Evolutionary conservation across 2,329 filamentous ascomycete genomes (phyloP).

Genomic region (Colletotrichum lentis): DNA sequence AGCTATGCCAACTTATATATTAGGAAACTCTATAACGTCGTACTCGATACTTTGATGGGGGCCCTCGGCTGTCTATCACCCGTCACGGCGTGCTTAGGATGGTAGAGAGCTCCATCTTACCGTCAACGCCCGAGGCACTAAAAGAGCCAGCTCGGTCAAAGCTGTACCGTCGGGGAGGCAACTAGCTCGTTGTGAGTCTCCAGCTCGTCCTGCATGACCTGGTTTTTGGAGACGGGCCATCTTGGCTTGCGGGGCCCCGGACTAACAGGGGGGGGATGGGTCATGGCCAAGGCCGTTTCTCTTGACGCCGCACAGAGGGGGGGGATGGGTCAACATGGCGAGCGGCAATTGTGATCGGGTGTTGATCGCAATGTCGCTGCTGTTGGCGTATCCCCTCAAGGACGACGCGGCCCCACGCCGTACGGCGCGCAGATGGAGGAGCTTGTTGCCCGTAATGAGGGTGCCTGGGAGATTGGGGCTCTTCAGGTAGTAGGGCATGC

Average conservation of each 20-base stretch:
- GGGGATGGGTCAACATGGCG: constrained; percentile 10
- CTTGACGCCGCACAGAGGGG: too few relatives aligned
- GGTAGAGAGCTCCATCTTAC: neutral
- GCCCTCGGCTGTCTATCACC: constrained; percentile 13
- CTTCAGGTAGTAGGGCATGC: neutral
- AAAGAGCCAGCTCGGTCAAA: neutral
- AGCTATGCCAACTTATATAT: neutral
- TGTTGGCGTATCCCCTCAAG: too few relatives aligned
- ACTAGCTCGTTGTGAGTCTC: neutral
- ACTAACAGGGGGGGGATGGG: constrained; percentile 3
- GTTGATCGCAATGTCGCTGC: constrained; percentile 17
- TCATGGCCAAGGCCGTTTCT: too few relatives aligned
- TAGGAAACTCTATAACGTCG: neutral
- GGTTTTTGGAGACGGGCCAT: constrained; percentile 15
- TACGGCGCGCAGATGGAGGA: neutral
- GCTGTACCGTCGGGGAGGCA: constrained; percentile 11
- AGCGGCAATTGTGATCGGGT: constrained; percentile 13
- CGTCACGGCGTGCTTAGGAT: neutral
- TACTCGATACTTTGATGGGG: neutral
- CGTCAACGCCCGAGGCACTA: neutral
- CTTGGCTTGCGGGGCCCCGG: constrained; percentile 31
- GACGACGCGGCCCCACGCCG: too few relatives aligned
- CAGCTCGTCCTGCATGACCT: constrained; percentile 1
- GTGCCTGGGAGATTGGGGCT: too few relatives aligned
- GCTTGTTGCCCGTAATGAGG: neutral